Percentiles rank a stretch among this genome's conserved stretches.
Evolutionary conservation across 2,329 filamentous ascomycete species (phyloP).

Genomic region (Ceratocystiopsis brevicomis): DNA sequence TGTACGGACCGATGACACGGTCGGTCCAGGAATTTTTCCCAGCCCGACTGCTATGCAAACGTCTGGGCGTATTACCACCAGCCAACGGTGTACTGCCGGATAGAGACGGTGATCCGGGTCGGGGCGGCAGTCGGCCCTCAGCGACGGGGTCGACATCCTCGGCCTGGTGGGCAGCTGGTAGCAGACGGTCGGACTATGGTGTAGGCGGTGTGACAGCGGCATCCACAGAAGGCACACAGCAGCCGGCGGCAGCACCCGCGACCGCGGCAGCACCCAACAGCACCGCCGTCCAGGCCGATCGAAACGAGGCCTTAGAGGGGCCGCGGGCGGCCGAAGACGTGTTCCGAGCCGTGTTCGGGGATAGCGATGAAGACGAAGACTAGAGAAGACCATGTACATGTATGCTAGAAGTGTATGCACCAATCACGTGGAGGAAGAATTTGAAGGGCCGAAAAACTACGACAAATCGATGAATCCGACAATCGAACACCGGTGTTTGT

Average conservation of each 20-base stretch:
- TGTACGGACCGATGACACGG: conserved; percentile 83
- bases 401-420: too few relatives aligned
- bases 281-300: conserved; percentile 44
- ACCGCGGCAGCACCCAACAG: too few relatives aligned
- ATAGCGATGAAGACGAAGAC: conserved; percentile 48
- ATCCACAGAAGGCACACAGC: neutral
- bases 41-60: conserved; percentile 72
- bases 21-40: conserved; percentile 56
- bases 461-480: too few relatives aligned
- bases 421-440: too few relatives aligned
- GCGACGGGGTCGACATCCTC: neutral
- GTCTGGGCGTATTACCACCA: conserved; percentile 74
- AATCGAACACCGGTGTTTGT: too few relatives aligned
- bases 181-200: too few relatives aligned
- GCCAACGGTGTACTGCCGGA: conserved; percentile 40
- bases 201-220: too few relatives aligned
- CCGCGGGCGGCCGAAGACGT: conserved; percentile 60
- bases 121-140: neutral
- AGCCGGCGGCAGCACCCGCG: neutral
- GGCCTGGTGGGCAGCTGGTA: too few relatives aligned
- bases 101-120: conserved; percentile 16
- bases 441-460: too few relatives aligned
- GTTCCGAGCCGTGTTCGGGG: conserved; percentile 85
- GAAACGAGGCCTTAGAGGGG: conserved; percentile 61
- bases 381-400: neutral